Evolutionary conservation across 2,329 filamentous ascomycete species (phyloP), one percentile per base, ranked within the genome.

Genomic region (Proliferodiscus dingleyae): DNA sequence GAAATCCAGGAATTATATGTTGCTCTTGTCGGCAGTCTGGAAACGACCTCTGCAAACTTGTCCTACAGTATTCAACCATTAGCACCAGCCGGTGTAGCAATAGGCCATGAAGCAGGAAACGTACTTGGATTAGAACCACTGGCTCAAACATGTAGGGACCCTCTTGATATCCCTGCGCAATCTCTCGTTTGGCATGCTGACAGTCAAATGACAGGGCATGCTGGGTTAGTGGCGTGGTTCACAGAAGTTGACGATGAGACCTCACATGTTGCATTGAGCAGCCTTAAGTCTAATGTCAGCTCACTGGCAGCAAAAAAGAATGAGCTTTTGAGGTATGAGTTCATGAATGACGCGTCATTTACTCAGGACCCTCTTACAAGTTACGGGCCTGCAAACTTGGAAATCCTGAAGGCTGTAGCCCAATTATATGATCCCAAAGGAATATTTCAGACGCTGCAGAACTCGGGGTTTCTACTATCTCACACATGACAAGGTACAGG

Each of bases 391-490:
- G 40, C 18, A 4, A 50, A 37, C 30, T 19, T 49, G 18, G 16
- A 8, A n/a, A 32, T 19, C 18, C 10, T 61, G 23, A 50, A 51
- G 44, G 45, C 37, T 10, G 55, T 51, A 2, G 53, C 55, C 8
- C 34, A 15, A 22, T 55, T 52, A 44, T 62, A 61, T 38, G 61
- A 63, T 36, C 56, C 58, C 0, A 37, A 47, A 2, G 44, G 43
- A n/a, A 48, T 61, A 0, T 64, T 63, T 32, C 58, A 62, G 50
- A 53, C 29, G 21, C 37, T 55, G n/a, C 39, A 47, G 45, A 47
- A 43, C 28, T 33, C 13, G 24, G 45, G 45, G 5, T 42, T 37
- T 24, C 28, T 47, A 3, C 9, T 47, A 28, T 43, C 45, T n/a
- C n/a, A n/a, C n/a, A n/a, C n/a, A n/a, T n/a, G n/a, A n/a, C n/a